Conservation (phyloP, 202 grass and related monocot species). For the Elaeis oleifera region DNA sequence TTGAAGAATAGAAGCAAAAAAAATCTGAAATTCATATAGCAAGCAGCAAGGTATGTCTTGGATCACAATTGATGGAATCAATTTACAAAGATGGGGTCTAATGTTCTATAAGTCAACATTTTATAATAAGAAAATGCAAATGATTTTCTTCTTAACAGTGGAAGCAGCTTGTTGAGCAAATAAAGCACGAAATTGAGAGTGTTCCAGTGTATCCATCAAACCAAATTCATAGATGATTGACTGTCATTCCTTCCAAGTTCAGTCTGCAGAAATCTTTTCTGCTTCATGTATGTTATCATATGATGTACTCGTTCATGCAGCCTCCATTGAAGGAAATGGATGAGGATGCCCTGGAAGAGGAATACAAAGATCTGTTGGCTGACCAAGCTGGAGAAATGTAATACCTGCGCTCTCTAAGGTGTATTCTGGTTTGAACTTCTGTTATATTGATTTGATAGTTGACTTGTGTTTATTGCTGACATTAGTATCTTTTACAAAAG, state of each 20-base stretch:
- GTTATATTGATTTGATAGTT: too few relatives aligned
- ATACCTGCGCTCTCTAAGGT: slow-evolving; percentile 53
- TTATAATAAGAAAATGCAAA: too few relatives aligned
- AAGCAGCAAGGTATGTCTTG: slow-evolving; percentile 45
- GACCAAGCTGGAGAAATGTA: slow-evolving; percentile 61
- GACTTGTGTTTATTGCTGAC: too few relatives aligned
- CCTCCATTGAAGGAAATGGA: slow-evolving; percentile 52
- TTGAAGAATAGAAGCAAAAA: slow-evolving; percentile 55
- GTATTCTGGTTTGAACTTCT: too few relatives aligned
- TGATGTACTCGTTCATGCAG: slow-evolving; percentile 26
- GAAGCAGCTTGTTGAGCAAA: slow-evolving; percentile 49
- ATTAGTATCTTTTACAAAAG: too few relatives aligned
- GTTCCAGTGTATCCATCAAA: slow-evolving; percentile 38
- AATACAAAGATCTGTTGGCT: slow-evolving; percentile 48
- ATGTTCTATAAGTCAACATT: too few relatives aligned
- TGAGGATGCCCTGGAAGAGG: slow-evolving; percentile 47
- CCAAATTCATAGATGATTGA: too few relatives aligned
- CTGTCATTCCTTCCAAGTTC: too few relatives aligned
- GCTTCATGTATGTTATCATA: background rate
- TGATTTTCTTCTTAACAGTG: slow-evolving; percentile 25
- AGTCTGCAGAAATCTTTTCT: background rate
- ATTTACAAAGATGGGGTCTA: too few relatives aligned
- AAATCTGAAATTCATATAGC: slow-evolving; percentile 29
- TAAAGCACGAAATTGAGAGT: slow-evolving; percentile 33
- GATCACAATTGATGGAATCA: background rate